Percentiles rank a stretch among this genome's conserved stretches.
phyloP scores from a whole-genome alignment of 306 rosid genomes.

The Purshia tridentata region DNA sequence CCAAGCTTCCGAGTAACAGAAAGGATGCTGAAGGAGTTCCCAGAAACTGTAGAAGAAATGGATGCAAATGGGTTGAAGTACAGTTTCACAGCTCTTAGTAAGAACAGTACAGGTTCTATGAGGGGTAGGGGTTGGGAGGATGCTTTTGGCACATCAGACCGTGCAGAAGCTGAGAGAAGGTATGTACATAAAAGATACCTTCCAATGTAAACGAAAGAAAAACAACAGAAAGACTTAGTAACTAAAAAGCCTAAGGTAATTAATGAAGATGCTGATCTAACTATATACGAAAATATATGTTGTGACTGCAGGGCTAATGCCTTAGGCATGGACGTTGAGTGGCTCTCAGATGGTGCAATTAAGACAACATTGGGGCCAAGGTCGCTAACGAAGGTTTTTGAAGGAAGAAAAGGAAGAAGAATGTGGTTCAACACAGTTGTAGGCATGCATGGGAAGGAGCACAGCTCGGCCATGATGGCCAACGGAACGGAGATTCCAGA shows the following conservation, averaged over 20 bases:
- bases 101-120: constrained; percentile 55
- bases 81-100: constrained; percentile 60
- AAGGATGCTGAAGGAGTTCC: constrained; percentile 68
- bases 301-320: constrained; percentile 50
- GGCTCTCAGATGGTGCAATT: constrained; percentile 60
- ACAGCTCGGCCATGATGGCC: constrained; percentile 73
- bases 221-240: too few species aligned
- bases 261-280: too few species aligned
- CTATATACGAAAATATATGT: too few species aligned
- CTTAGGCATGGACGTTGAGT: constrained; percentile 74
- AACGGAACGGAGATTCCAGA: constrained; percentile 67
- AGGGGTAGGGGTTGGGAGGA: constrained; percentile 93
- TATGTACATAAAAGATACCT: constrained; percentile 4
- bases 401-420: constrained; percentile 71
- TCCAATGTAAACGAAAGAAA: too few species aligned
- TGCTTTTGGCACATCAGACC: constrained; percentile 66
- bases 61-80: constrained; percentile 64
- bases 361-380: constrained; percentile 61
- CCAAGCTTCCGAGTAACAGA: constrained; percentile 76
- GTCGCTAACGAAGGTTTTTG: constrained; percentile 61
- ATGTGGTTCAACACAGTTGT: constrained; percentile 87
- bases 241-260: too few species aligned
- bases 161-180: constrained; percentile 59
- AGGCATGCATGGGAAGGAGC: constrained; percentile 79
- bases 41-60: constrained; percentile 54